Conservation (phyloP, 352 stramenopile genomes). For the Pythium aristosporum region DNA sequence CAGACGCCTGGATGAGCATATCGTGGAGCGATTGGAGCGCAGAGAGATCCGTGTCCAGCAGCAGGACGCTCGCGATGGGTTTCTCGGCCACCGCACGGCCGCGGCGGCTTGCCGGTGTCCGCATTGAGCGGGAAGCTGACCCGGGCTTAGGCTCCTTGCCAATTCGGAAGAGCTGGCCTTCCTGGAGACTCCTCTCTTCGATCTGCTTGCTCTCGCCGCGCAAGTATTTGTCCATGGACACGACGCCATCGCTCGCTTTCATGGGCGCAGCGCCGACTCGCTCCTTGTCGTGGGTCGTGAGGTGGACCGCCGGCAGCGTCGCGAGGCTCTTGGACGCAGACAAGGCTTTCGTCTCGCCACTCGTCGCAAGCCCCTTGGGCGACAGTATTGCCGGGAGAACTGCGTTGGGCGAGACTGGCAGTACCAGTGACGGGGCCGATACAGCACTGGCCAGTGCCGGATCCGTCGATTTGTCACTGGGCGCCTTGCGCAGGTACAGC, state of each 20-base stretch:
- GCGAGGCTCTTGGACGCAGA: constrained; percentile 1
- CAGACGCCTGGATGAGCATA: constrained; percentile 18
- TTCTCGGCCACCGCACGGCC: neutral
- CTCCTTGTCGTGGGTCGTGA: constrained; percentile 11
- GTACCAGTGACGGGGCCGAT: neutral
- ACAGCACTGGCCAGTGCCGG: neutral
- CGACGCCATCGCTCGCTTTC: constrained; percentile 22
- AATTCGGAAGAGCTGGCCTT: constrained; percentile 44
- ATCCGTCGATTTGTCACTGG: neutral
- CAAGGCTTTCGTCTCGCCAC: neutral
- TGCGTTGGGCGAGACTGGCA: neutral
- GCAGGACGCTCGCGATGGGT: constrained; percentile 24
- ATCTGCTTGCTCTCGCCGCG: constrained; percentile 58
- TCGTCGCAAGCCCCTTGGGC: neutral
- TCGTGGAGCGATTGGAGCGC: constrained; percentile 40
- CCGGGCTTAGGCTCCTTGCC: neutral
- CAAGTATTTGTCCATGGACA: constrained; percentile 63
- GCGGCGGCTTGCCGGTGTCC: constrained; percentile 1
- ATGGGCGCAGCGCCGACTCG: neutral
- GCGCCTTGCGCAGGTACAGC: constrained; percentile 30
- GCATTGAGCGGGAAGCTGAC: neutral
- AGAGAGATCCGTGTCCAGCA: constrained; percentile 39
- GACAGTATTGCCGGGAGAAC: constrained; percentile 19
- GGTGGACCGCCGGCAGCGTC: constrained; percentile 12
- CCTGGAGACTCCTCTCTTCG: constrained; percentile 29